Base-by-base conservation (phyloP, 495 filamentous ascomycete genomes). In the Aspergillus sclerotiicarbonarius region DNA sequence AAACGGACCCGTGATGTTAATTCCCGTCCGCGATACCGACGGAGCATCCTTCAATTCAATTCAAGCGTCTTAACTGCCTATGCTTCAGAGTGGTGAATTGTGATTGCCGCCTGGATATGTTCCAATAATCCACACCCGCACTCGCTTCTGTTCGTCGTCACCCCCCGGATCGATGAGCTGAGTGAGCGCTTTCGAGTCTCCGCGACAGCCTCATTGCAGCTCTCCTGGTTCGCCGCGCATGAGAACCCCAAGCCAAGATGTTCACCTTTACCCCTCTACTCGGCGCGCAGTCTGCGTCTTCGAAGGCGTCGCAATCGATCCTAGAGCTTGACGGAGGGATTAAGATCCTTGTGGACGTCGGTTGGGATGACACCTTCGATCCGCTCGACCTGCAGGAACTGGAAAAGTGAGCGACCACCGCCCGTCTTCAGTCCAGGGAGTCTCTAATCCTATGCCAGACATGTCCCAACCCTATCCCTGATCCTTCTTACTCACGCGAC, bases 401-500 rank as follows among this genome's bases (percentile, higher is more conserved):
- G 56, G 94, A 97, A 73, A 92, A 90, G 90, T 95, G 80, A 66
- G 85, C 57, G 41, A 33, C 35, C 18, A 54, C 13, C 20, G 10
- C 37, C 19, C 10, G 30, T 46, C n/a, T 16, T 51, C 13, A 52
- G 32, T 18, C 19, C 33, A 35, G 12, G 6, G 51, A 25, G 8
- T 32, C 67, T 60, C 66, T 47, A 16, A 49, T 47, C 19, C n/a
- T 52, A 52, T 63, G 15, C 62, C 65, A 95, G 90, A 76, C 90
- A 93, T 72, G 82, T 92, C 13, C 86, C 92, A 8, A 96, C 93
- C 7, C 81, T 99, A 30, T 97, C 94, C 8, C 75, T 99, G 54
- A 89, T 99, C 66, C 90, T 99, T 32, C 83, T 99, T 57, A 98
- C 94, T 4, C 94, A 99, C 67, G 89, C 94, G 48, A 98, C 92